These are phyloP conservation scores for Hymenotorrendiella dingleyae DNA, from an alignment of 2,329 filamentous ascomycete genomes.

Conservation along the genomic window DNA sequence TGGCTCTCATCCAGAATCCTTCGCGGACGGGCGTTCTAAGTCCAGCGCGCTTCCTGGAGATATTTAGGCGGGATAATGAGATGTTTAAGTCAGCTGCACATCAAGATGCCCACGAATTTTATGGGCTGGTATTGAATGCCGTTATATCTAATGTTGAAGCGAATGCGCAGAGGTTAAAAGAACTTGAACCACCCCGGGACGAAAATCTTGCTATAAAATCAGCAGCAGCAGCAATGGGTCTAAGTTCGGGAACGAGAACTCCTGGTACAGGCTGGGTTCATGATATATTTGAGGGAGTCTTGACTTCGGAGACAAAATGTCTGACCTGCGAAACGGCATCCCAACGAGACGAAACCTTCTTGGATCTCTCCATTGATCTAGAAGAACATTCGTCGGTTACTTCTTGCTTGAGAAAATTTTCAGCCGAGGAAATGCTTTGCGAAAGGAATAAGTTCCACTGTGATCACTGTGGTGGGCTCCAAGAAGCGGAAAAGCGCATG, in stretches of 20 bases:
- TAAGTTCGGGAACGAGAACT: slow-evolving; percentile 39
- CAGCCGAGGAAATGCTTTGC: slow-evolving; percentile 96
- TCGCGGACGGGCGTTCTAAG: slow-evolving; percentile 86
- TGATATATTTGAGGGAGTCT: slow-evolving; percentile 88
- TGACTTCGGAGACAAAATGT: slow-evolving; percentile 95
- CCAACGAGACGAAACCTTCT: slow-evolving; percentile 89
- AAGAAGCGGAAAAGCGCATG: slow-evolving; percentile 98
- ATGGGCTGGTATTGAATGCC: slow-evolving; percentile 91
- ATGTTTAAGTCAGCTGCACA: slow-evolving; percentile 98
- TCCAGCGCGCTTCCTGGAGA: slow-evolving; percentile 87
- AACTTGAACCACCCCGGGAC: slow-evolving; percentile 39
- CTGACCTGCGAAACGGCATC: slow-evolving; percentile 94
- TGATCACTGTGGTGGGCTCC: slow-evolving; percentile 90
- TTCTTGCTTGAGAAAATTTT: slow-evolving; percentile 91
- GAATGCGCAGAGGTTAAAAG: slow-evolving; percentile 63
- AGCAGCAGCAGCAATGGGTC: slow-evolving; percentile 34
- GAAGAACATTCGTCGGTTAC: slow-evolving; percentile 95
- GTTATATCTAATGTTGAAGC: slow-evolving; percentile 90
- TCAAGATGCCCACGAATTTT: slow-evolving; percentile 96
- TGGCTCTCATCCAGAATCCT: slow-evolving; percentile 74
- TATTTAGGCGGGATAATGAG: slow-evolving; percentile 89
- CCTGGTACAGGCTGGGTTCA: slow-evolving; percentile 84
- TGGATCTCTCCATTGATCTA: slow-evolving; percentile 92
- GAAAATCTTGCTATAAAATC: slow-evolving; percentile 41
- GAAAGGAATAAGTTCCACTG: slow-evolving; percentile 99